Base-by-base conservation (phyloP, 202 grass and related monocot species). In the Brachypodium distachyon region DNA sequence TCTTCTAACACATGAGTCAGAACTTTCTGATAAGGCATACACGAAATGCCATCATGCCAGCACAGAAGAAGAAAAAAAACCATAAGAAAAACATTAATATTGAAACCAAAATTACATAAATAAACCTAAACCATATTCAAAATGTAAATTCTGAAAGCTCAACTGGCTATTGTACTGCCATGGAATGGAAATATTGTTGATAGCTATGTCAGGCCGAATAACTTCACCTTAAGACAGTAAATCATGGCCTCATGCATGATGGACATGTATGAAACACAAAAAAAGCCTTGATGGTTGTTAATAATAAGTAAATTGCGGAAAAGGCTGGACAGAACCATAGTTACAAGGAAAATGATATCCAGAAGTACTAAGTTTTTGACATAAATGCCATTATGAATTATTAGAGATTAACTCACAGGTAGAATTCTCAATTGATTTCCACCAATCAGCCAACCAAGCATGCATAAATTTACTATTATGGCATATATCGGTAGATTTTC, bases 1-100 rank as follows among this genome's bases (percentile, higher is more conserved):
- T 97, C 91, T 85, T 93, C 86, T 64, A 93, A 88, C 36, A 97
- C 94, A 72, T 83, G 81, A 26, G 16, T 75, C 55, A 93, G 32
- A 63, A 97, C 94, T 84, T 87, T 91, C 90, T 97, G 82, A 65
- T 34, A 81, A 63, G 21, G 27, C 42, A 77, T 9, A 72, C n/a
- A n/a, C 52, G 1, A 84, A 28, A 27, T 28, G 10, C 4, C 39
- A 57, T 29, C 27, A 54, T 4, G 1, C 26, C 37, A 65, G 37
- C 9, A 42, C 26, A 65, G 38, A 36, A 65, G 37, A 26, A 58
- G 28, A 36, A 18, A 33, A 63, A 17, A 25, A 9, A 28, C 23
- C 2, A 3, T 16, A 51, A 9, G 9, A 12, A 44, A 18, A 77
- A n/a, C n/a, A 28, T 46, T 53, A 77, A 28, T 61, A 17, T 18